Conservation (phyloP, 2,329 filamentous ascomycete species). For the Domatiomyces globalis region DNA sequence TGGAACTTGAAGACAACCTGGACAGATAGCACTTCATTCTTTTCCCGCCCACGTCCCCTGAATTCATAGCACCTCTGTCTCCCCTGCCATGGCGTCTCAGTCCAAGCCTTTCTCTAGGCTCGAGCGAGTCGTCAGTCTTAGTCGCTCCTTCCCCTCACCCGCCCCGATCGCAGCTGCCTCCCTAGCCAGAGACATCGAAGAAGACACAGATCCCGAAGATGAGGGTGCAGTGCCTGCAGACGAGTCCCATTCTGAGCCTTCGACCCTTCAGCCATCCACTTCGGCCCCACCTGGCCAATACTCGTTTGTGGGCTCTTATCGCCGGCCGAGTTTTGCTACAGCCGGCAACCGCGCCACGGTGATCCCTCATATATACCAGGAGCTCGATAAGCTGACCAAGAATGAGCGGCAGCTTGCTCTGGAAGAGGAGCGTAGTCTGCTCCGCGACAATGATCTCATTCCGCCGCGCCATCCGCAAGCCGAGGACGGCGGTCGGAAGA, state of each 20-base stretch:
- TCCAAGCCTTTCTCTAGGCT: conserved; percentile 2
- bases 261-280: conserved; percentile 29
- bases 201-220: conserved; percentile 44
- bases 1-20: not conserved
- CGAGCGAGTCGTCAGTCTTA: conserved; percentile 12
- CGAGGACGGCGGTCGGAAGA: conserved; percentile 12
- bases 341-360: conserved; percentile 58
- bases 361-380: conserved; percentile 34
- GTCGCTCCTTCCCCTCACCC: conserved; percentile 22
- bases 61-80: no score
- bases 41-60: not conserved
- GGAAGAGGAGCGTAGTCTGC: conserved; percentile 43
- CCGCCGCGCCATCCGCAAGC: conserved; percentile 34
- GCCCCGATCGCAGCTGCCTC: conserved; percentile 55
- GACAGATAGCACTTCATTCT: not conserved
- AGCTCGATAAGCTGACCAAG: conserved; percentile 35
- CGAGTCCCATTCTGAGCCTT: conserved; percentile 27
- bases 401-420: conserved; percentile 40
- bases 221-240: conserved; percentile 20
- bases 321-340: conserved; percentile 62
- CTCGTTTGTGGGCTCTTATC: conserved; percentile 53
- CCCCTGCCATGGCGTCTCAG: not conserved
- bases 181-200: conserved; percentile 52
- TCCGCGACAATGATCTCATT: conserved; percentile 47
- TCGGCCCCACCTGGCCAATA: conserved; percentile 24